Evolutionary conservation across 352 stramenopile species (phyloP), one percentile per base, ranked within the genome.

Genomic region (Phytophthora citricola): DNA sequence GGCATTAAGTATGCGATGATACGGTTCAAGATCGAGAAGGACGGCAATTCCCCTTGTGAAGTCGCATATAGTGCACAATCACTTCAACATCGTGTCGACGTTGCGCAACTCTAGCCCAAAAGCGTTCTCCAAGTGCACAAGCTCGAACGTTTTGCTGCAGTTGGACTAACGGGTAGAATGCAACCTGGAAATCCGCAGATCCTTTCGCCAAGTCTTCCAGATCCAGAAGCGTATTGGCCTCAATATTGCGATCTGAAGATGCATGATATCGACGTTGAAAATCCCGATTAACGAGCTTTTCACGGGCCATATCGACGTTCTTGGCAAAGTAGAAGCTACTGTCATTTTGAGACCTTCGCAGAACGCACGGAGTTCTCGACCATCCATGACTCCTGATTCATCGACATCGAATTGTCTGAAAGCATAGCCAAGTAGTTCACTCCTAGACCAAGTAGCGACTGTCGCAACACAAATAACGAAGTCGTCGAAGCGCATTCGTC

Each of bases 381-480:
- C 70, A 55, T 90, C 79, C 79, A 92, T 88, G 34, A 78, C 75
- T 4, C 83, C 83, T 4, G 83, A 92, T 9, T 76, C 72, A 52
- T 92, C 81, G 7, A 79, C 67, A 51, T 92, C 83, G 45, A 90
- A 92, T 17, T 90, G 66, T 9, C 65, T 76, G 65, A 92, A 92
- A n/a, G 79, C 81, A 44, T 87, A 92, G 34, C 86, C 69, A 4
- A 90, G 49, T 7, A 92, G 46, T 39, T 92, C 83, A 7, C 63
- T 73, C 1, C 76, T 82, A 8, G 81, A 80, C 26, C 83, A 71
- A 17, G 73, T 60, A 0, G 83, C 70, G 20, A 92, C 71, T 1
- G 79, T 89, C 4, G 72, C 76, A 40, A 86, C 64, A 39, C 77
- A 90, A 6, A 84, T 22, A 34, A 90, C 76, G 32, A 90, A 92